Evolutionary conservation across 2,329 filamentous ascomycete species (phyloP).

Genomic region (Juglanconis sp.): DNA sequence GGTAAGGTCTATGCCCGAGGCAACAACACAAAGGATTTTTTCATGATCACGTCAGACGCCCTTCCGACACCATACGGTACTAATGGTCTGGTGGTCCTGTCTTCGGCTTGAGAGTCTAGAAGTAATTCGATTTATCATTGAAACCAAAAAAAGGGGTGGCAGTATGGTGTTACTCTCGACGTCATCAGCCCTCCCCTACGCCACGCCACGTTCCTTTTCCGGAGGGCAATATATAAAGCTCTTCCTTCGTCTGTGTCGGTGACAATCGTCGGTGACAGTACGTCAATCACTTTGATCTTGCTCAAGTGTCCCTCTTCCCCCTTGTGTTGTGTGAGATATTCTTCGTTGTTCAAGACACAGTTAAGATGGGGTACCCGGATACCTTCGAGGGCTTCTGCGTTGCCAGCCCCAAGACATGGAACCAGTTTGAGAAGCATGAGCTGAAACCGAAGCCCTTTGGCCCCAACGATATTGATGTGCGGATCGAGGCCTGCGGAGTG

Average conservation of each 20-base stretch:
- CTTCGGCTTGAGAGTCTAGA: not conserved
- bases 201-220: no score
- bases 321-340: not conserved
- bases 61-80: no score
- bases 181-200: not conserved
- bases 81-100: not conserved
- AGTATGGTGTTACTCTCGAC: not conserved
- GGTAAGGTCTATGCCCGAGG: not conserved
- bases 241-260: not conserved
- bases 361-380: conserved; percentile 41
- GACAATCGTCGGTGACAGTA: no score
- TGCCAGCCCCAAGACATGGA: conserved; percentile 40
- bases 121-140: no score
- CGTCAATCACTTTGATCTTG: not conserved
- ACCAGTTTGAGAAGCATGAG: conserved; percentile 34
- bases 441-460: conserved; percentile 63
- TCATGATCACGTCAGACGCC: no score
- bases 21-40: not conserved
- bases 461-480: conserved; percentile 67
- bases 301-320: no score
- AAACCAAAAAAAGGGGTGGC: not conserved
- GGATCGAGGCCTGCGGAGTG: conserved; percentile 65
- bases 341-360: not conserved
- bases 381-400: conserved; percentile 42
- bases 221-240: not conserved